Base-by-base conservation (phyloP, 768 basidiomycete species). In the Tricholoma hemisulphureum region DNA sequence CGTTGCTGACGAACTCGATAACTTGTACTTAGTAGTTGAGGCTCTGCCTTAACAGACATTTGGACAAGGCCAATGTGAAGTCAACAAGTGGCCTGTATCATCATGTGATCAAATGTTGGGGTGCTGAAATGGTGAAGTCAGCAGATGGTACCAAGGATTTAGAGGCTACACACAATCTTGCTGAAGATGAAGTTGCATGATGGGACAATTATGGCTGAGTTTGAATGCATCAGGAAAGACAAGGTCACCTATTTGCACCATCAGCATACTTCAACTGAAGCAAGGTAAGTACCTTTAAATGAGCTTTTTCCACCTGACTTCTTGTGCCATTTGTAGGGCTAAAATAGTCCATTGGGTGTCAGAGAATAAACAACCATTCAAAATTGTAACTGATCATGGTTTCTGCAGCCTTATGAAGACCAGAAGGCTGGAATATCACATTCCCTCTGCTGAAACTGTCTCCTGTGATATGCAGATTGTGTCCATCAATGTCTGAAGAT, bases 331-430 rank as follows among this genome's bases (percentile, higher is more conserved):
- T 35, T 14, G 13, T 35, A 35, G 34, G 34, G 48, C 48, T 49
- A 6, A 49, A 16, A 21, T 23, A 24, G 24, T 49, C 20, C 11
- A 18, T 26, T 80, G 78, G 78, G 61, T 78, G 0, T 41, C 72
- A 0, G 68, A 75, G 34, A 71, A 63, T 31, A 48, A 65, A 8
- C 64, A 68, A 0, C 77, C 76, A 0, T 73, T 77, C 54, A 56
- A 60, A 0, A 75, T 77, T 77, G 4, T n/a, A n/a, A 60, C 70
- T 10, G 75, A 80, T 52, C 54, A 60, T 0, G 73, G 66, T 0
- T 77, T 73, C 54, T 34, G 55, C 13, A 61, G 23, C 13, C 55
- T 75, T 18, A 76, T 74, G 68, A 73, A 65, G 51, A 69, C 61
- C 13, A 75, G 69, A 1, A 50, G 67, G 13, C 77, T 66, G 6